phyloP scores from a whole-genome alignment of 305 asterid species.

The Plantago lanceolata region DNA sequence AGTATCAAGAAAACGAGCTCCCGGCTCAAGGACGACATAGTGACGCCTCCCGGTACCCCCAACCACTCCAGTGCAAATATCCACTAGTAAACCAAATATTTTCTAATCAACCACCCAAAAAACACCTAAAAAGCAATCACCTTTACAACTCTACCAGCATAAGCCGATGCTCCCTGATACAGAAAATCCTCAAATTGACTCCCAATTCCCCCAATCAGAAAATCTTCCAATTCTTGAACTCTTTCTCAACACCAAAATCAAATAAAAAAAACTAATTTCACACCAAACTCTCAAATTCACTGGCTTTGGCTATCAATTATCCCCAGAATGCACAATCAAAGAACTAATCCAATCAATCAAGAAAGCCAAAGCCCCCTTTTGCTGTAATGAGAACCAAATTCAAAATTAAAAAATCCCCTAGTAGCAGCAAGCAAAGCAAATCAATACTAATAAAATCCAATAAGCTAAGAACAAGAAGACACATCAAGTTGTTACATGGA shows the following conservation, averaged over 20 bases:
- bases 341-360: background rate
- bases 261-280: background rate
- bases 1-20: slow-evolving; percentile 89
- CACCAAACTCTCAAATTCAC: too few relatives aligned
- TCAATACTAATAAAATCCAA: too few relatives aligned
- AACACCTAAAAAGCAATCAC: slow-evolving; percentile 15
- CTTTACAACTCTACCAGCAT: slow-evolving; percentile 14
- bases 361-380: background rate
- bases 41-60: slow-evolving; percentile 45
- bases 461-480: too few relatives aligned
- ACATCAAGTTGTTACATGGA: too few relatives aligned
- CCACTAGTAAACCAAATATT: slow-evolving; percentile 25
- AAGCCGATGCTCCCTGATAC: background rate
- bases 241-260: background rate
- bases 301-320: too few relatives aligned
- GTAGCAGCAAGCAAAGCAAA: too few relatives aligned
- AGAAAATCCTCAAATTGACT: too few relatives aligned
- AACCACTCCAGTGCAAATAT: slow-evolving; percentile 47
- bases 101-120: slow-evolving; percentile 10
- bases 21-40: slow-evolving; percentile 88
- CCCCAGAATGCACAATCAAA: too few relatives aligned
- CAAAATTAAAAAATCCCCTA: too few relatives aligned
- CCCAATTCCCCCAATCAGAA: background rate
- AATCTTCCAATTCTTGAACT: background rate
- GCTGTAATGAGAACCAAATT: too few relatives aligned